Conservation (phyloP, 495 filamentous ascomycete species). For the Tuber microsphaerosporum region DNA sequence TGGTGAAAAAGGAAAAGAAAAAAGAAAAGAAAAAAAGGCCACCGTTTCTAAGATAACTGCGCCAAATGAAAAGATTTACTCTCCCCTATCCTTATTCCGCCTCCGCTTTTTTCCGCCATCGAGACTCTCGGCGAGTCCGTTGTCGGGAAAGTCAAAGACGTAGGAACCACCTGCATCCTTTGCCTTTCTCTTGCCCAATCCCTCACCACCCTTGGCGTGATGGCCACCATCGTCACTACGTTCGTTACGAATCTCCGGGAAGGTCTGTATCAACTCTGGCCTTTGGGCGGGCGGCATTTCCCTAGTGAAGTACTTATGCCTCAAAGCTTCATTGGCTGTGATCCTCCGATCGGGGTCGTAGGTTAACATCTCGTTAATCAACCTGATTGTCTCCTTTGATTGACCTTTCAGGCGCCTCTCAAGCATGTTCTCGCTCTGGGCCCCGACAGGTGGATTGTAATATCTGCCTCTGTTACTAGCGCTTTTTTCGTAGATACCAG, state of each 20-base stretch:
- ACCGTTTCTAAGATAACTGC: background rate
- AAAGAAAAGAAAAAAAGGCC: background rate
- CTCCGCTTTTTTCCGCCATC: background rate
- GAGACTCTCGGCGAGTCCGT: background rate
- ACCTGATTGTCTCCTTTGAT: slow-evolving; percentile 37
- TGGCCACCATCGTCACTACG: slow-evolving; percentile 14
- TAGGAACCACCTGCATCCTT: slow-evolving; percentile 38
- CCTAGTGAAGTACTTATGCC: slow-evolving; percentile 38
- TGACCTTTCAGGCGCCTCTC: slow-evolving; percentile 32
- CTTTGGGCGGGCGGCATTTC: slow-evolving; percentile 45
- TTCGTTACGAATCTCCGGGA: slow-evolving; percentile 46
- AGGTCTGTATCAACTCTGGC: slow-evolving; percentile 45
- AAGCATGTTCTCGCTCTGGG: slow-evolving; percentile 30
- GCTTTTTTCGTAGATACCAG: slow-evolving; percentile 28
- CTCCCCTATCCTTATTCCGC: background rate
- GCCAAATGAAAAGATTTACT: background rate
- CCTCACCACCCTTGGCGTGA: slow-evolving; percentile 24
- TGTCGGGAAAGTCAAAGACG: slow-evolving; percentile 45
- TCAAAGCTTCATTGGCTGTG: slow-evolving; percentile 29
- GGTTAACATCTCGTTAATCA: slow-evolving; percentile 39
- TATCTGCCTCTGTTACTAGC: slow-evolving; percentile 17
- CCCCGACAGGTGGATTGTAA: slow-evolving; percentile 22
- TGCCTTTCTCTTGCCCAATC: slow-evolving; percentile 16
- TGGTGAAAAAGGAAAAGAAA: background rate
- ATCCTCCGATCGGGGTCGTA: slow-evolving; percentile 40